Conservation (phyloP, 257 asterid species). For the Przewalskia tangutica region DNA sequence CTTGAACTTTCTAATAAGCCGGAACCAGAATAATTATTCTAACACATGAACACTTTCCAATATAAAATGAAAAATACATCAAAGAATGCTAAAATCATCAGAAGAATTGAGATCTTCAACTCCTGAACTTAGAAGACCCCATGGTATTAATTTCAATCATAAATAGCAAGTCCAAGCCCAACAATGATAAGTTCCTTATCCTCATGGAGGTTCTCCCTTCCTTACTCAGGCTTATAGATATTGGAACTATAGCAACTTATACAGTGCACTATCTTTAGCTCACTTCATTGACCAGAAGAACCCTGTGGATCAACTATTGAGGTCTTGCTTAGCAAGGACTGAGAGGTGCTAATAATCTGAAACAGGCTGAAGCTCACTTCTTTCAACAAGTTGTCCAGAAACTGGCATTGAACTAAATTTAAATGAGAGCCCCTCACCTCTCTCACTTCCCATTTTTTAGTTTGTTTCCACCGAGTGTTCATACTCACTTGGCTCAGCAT, state of each 20-base stretch:
- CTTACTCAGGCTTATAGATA: not conserved
- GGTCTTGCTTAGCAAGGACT: not conserved
- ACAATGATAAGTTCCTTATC: not conserved
- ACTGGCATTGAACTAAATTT: not conserved
- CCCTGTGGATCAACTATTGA: not conserved
- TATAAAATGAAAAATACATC: not conserved
- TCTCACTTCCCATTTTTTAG: not conserved
- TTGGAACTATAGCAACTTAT: not conserved
- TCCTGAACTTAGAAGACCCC: not conserved
- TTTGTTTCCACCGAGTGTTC: not conserved
- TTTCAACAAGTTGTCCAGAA: not conserved
- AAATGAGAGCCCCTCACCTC: not conserved
- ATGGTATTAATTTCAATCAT: not conserved
- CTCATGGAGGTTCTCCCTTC: not conserved
- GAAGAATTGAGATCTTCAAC: conserved; percentile 1
- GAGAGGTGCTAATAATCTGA: not conserved
- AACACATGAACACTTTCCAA: not conserved
- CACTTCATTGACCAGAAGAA: not conserved
- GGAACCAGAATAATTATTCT: not conserved
- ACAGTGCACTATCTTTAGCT: not conserved
- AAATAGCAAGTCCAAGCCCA: not conserved
- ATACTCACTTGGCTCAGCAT: not conserved
- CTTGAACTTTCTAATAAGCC: not conserved
- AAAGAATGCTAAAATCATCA: not conserved
- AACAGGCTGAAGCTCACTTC: not conserved